Evolutionary conservation across 345 rosid species (phyloP), one percentile per base, ranked within the genome.

Genomic region (Nephelium lappaceum): DNA sequence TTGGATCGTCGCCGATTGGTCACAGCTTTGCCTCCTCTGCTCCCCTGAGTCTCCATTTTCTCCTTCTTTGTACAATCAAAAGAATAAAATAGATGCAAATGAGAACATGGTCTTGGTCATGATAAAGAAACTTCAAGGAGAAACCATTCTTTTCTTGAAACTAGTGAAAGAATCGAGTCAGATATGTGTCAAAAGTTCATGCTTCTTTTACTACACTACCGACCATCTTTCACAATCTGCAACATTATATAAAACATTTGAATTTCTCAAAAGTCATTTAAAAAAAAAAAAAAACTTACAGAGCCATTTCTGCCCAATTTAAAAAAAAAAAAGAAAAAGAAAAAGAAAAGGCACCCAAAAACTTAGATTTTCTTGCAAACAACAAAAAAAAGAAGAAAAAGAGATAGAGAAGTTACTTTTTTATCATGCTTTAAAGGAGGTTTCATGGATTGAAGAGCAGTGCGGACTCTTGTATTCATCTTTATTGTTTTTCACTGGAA

Each of bases 381-480:
- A 42, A 27, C 31, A 64, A 57, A 23, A n/a, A 49, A 1, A 12
- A 49, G 55, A 58, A 43, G 39, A 31, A 63, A 38, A 49, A 41
- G 61, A 63, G 74, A 80, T 61, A 23, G 72, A 77, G 79, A 89
- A 55, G 82, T 81, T 87, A 89, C 93, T 83, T 87, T 84, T 74
- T 41, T 84, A 65, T 84, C 84, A 74, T 81, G 85, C 85, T 82
- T 86, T 81, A 82, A 80, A 78, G 97, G 87, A 87, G 96, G 81
- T 88, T 88, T 88, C 87, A 89, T 88, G 82, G 93, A 85, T 74
- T 83, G 92, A 87, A 86, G 84, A 86, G 89, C 84, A 63, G 87
- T 85, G 80, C 93, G 92, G 79, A 86, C 90, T 87, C 93, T 89
- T 12, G 91, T 84, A 87, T 88, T 93, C 97, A 91, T 91, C 58